Percentiles rank a stretch among this genome's conserved stretches.
Conservation (phyloP, 768 basidiomycete genomes). For the Leccinum ochraceum region DNA sequence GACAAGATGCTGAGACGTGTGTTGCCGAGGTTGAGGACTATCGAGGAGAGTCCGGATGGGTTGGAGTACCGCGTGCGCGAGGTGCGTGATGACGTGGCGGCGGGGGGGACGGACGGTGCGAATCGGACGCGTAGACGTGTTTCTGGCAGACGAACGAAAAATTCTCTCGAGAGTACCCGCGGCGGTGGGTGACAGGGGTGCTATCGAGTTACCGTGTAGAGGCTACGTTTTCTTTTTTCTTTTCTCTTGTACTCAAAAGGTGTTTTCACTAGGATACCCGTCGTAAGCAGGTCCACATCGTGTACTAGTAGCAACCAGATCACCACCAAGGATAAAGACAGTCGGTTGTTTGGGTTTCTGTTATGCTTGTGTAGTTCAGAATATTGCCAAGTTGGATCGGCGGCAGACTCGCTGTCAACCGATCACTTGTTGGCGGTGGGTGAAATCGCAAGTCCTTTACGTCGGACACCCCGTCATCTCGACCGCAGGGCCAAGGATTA, state of each 20-base stretch:
- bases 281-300: neutral
- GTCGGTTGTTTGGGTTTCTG: too few relatives aligned
- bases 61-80: constrained; percentile 16
- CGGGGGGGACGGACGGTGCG: neutral
- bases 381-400: neutral
- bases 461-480: too few relatives aligned
- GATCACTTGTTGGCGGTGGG: too few relatives aligned
- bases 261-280: neutral
- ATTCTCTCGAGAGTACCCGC: constrained; percentile 10
- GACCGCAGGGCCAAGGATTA: constrained; percentile 14
- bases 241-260: neutral
- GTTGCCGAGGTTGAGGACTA: constrained; percentile 21
- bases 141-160: constrained; percentile 18
- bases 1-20: constrained; percentile 23
- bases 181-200: neutral
- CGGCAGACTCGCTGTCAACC: too few relatives aligned
- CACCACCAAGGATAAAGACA: neutral
- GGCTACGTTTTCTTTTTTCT: neutral
- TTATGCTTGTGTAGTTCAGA: neutral
- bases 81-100: neutral
- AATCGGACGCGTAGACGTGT: neutral
- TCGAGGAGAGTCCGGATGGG: constrained; percentile 25
- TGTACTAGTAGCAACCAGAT: neutral
- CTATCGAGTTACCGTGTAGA: neutral
- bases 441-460: too few relatives aligned